These are phyloP conservation scores for Discostella pseudostelligera DNA, from an alignment of 108 stramenopile species.

Conservation along the genomic window DNA sequence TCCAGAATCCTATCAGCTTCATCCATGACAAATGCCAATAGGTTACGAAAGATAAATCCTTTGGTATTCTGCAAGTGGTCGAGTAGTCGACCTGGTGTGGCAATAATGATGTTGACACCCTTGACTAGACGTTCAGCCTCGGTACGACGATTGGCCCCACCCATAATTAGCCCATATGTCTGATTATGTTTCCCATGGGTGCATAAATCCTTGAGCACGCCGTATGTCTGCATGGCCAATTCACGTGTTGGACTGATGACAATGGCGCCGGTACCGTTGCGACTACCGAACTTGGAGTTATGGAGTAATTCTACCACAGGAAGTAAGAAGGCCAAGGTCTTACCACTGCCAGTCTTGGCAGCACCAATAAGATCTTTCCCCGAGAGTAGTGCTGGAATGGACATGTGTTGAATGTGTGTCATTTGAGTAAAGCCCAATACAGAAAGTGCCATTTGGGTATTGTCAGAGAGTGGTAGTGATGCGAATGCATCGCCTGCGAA, in stretches of 20 bases:
- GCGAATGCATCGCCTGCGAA: constrained; percentile 58
- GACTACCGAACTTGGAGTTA: constrained; percentile 83
- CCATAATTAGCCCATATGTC: constrained; percentile 98
- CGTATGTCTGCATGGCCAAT: constrained; percentile 98
- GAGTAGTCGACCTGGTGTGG: constrained; percentile 96
- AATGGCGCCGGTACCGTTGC: constrained; percentile 96
- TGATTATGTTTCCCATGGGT: constrained; percentile 72
- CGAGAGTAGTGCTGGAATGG: constrained; percentile 90
- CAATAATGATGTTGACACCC: constrained; percentile 96
- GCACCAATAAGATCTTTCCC: constrained; percentile 98
- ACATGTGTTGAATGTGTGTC: constrained; percentile 95
- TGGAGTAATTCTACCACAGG: constrained; percentile 93
- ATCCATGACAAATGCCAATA: constrained; percentile 96
- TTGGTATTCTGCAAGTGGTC: constrained; percentile 98
- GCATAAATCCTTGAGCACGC: constrained; percentile 92
- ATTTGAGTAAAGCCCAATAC: constrained; percentile 79
- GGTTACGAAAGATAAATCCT: constrained; percentile 88
- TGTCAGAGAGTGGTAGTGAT: constrained; percentile 87
- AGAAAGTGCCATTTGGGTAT: constrained; percentile 77
- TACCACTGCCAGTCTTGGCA: constrained; percentile 97
- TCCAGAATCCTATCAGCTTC: constrained; percentile 99
- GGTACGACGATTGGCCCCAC: constrained; percentile 93
- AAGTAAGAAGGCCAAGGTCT: constrained; percentile 96
- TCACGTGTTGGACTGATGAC: constrained; percentile 97
- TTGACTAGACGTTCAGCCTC: constrained; percentile 96